Base-by-base conservation (phyloP, 2,329 filamentous ascomycete genomes). In the Graphilbum fragrans region DNA sequence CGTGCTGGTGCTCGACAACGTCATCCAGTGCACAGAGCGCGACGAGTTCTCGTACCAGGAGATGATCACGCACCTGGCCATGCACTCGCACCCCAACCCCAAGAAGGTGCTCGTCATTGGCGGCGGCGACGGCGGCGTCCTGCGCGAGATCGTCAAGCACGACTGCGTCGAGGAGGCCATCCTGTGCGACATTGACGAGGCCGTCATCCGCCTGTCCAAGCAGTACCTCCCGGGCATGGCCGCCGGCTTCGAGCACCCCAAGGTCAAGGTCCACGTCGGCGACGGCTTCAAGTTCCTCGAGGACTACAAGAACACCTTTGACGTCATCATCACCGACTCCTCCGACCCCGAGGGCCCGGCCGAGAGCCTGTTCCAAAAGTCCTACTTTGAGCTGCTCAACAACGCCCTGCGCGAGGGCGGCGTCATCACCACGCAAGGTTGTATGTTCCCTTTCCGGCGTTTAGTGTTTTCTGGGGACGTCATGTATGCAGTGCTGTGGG, bases 361-460 rank as follows among this genome's bases (percentile, higher is more conserved):
- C 53, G 88, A 96, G 77, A 82, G 77, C 56, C 77, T 98, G 51
- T 98, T 98, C 82, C 78, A 96, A 77, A 95, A 95, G 75, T 82
- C 87, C 48, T 98, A 98, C 77, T 98, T 96, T 66, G 74, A 95
- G 74, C 80, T 98, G 53, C 77, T 98, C 48, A 74, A 82, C 63
- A 84, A 81, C 58, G 92, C 92, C 55, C 80, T 96, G 55, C 80
- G 85, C 53, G 86, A 94, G 58, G 90, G 88, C 67, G 92, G 92
- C 71, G 87, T 98, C 60, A 96, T 98, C 69, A 90, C 87, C 67
- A 98, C 92, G 62, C 92, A 98, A 95, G 92, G 92, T 98, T 94
- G 86, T 94, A 87, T 77, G 86, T 86, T 73, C 52, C 79, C 47
- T 39, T 35, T 23, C 45, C 43, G 49, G 51, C 37, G 41, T 16